Base-by-base conservation (phyloP, 73 alveolate species). In the Blepharisma stoltei region DNA sequence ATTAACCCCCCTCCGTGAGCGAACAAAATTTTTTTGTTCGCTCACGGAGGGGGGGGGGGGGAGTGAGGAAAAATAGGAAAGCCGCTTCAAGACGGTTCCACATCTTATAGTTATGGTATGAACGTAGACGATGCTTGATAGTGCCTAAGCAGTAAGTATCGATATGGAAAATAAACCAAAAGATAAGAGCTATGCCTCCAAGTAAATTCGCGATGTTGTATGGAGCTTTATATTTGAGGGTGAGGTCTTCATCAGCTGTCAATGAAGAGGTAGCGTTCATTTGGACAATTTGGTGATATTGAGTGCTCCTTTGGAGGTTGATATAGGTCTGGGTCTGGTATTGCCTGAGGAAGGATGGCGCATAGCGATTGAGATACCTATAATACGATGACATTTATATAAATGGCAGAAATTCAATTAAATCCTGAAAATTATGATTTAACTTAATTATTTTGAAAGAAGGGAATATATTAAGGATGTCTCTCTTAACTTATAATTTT, bases 21-120 rank as follows among this genome's bases (percentile, higher is more conserved):
- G n/a, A n/a, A n/a, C n/a, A n/a, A n/a, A n/a, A n/a, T n/a, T n/a
- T n/a, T n/a, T n/a, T n/a, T n/a, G n/a, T n/a, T n/a, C n/a, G n/a
- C n/a, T n/a, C n/a, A n/a, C n/a, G n/a, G n/a, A n/a, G n/a, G n/a
- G n/a, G n/a, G n/a, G n/a, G n/a, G n/a, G n/a, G n/a, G n/a, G n/a
- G n/a, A n/a, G n/a, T n/a, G n/a, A n/a, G n/a, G n/a, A n/a, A n/a
- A n/a, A n/a, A n/a, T n/a, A n/a, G 9, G 71, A 55, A 8, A 55
- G 73, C 8, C 52, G 20, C 18, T 27, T 68, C 79, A 9, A 69
- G 79, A n/a, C 79, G 20, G 23, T 21, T 69, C 79, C 79, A 69
- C 79, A 69, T 69, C 79, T 69, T 69, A 53, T 69, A 69, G 45
- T 69, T 69, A n/a, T 69, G 79, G 65, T 44, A 69, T 9, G 79